Conservation (phyloP, 2,329 filamentous ascomycete genomes). For the Xylariaceae sp. region DNA sequence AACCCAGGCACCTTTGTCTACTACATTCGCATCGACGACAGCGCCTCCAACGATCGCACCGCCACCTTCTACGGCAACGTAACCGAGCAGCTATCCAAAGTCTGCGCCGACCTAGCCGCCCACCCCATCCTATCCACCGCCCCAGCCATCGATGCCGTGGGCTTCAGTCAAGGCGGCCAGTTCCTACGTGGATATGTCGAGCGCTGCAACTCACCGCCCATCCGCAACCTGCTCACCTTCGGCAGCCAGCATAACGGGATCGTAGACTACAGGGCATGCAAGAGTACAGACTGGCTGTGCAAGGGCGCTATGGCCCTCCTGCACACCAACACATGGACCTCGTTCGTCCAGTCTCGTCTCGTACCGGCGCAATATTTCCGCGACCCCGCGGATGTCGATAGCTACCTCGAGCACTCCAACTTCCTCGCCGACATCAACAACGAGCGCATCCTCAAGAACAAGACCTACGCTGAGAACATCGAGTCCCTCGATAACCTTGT, state of each 20-base stretch:
- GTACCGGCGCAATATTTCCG: constrained; percentile 97
- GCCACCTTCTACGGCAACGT: constrained; percentile 91
- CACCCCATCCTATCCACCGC: constrained; percentile 79
- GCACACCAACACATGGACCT: constrained; percentile 74
- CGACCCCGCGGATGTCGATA: constrained; percentile 60
- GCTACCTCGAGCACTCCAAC: constrained; percentile 76
- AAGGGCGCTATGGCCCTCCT: constrained; percentile 74
- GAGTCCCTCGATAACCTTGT: constrained; percentile 70
- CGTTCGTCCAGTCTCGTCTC: constrained; percentile 71
- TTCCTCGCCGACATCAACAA: constrained; percentile 97
- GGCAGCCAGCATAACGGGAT: constrained; percentile 94
- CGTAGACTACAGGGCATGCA: constrained; percentile 73
- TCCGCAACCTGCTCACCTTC: constrained; percentile 80
- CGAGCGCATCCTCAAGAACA: constrained; percentile 72
- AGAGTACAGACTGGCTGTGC: constrained; percentile 71
- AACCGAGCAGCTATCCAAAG: constrained; percentile 68
- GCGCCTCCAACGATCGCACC: constrained; percentile 65
- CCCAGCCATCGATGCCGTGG: constrained; percentile 82
- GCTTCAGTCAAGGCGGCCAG: constrained; percentile 93
- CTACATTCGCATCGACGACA: constrained; percentile 67
- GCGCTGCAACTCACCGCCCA: constrained; percentile 72
- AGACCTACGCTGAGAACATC: constrained; percentile 68
- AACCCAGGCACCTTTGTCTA: constrained; percentile 85
- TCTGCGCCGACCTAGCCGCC: constrained; percentile 71
- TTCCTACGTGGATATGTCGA: constrained; percentile 91